Evolutionary conservation across 2,329 filamentous ascomycete species (phyloP).

Genomic region (Trichoderma sp.): DNA sequence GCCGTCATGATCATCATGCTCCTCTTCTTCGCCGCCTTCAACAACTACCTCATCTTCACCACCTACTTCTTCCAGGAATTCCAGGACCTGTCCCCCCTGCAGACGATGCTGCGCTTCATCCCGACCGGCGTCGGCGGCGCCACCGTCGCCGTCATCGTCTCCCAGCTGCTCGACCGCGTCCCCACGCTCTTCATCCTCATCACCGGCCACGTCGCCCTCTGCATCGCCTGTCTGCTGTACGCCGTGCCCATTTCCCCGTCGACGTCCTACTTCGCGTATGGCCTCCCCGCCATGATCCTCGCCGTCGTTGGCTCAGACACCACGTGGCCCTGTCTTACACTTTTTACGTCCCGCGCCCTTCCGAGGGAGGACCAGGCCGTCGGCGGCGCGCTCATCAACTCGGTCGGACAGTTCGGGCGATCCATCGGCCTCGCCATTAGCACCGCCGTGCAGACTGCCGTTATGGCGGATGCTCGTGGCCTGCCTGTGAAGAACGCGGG

Average conservation of each 20-base stretch:
- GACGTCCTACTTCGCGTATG: constrained; percentile 69
- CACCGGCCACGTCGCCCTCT: constrained; percentile 59
- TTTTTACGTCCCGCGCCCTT: constrained; percentile 66
- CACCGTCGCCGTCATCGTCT: constrained; percentile 58
- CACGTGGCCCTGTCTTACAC: constrained; percentile 64
- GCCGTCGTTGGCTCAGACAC: constrained; percentile 68
- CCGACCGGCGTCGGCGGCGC: constrained; percentile 64
- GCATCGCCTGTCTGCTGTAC: constrained; percentile 61
- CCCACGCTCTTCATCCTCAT: constrained; percentile 61
- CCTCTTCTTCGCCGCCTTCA: constrained; percentile 68
- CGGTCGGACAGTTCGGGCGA: constrained; percentile 65
- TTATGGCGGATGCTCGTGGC: constrained; percentile 55
- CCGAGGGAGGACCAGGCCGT: constrained; percentile 66
- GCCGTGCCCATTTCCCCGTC: constrained; percentile 62
- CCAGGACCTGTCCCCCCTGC: constrained; percentile 61
- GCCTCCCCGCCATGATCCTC: constrained; percentile 66
- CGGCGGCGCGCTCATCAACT: constrained; percentile 69
- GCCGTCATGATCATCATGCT: constrained; percentile 67
- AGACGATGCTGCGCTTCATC: constrained; percentile 69
- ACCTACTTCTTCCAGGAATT: constrained; percentile 74
- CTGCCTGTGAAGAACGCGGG: constrained; percentile 50
- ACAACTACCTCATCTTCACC: constrained; percentile 66
- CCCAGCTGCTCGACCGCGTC: constrained; percentile 59
- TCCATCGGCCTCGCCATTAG: constrained; percentile 67
- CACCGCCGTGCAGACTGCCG: constrained; percentile 65